Percentiles rank a stretch among this genome's conserved stretches.
Conservation (phyloP, 2,329 filamentous ascomycete species). For the Cordyceps cicadae region DNA sequence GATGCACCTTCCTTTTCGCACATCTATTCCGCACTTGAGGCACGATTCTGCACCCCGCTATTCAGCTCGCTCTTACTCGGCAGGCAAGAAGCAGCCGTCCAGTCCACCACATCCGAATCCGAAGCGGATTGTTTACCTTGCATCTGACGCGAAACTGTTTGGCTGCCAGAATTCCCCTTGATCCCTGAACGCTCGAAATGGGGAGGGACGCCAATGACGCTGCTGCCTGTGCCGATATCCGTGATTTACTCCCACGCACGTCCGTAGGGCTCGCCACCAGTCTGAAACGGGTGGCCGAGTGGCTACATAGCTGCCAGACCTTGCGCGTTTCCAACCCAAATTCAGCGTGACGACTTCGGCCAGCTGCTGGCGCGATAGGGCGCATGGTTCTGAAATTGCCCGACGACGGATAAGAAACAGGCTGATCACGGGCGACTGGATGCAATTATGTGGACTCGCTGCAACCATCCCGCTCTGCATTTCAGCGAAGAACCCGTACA, state of each 20-base stretch:
- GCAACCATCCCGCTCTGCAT: not conserved
- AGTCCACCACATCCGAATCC: not conserved
- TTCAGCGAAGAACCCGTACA: not conserved
- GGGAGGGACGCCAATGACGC: not conserved
- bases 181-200: not conserved
- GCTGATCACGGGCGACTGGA: not conserved
- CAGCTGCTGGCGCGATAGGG: not conserved
- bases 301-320: not conserved
- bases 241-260: not conserved
- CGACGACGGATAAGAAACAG: not conserved
- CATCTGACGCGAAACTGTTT: not conserved
- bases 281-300: not conserved
- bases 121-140: not conserved
- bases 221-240: constrained; percentile 5
- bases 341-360: not conserved
- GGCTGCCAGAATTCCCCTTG: not conserved
- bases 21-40: not conserved
- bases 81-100: not conserved
- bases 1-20: not conserved
- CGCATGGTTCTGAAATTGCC: not conserved
- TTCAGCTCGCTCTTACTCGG: not conserved
- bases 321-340: not conserved
- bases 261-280: not conserved
- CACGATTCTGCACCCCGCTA: not conserved
- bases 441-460: not conserved